Base-by-base conservation (phyloP, 495 filamentous ascomycete species). In the Pseudotulostoma volvatum region DNA sequence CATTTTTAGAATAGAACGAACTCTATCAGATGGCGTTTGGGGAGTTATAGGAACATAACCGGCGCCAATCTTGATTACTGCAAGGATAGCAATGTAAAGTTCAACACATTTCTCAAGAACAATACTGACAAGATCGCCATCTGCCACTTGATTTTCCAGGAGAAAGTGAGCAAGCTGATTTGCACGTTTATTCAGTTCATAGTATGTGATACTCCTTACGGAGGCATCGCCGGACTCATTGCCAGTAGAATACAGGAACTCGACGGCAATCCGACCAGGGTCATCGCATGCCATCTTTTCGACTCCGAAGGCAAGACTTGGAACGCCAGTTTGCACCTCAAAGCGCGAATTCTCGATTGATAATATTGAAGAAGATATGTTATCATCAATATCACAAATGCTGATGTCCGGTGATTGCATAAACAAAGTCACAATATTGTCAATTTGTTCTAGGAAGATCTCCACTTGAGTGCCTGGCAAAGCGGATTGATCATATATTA, bases 1-100 rank as follows among this genome's bases (percentile, higher is more conserved):
- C 33, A 72, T 64, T 9, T 55, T 28, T 5, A 86, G 42, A 33
- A 84, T 76, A 5, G 57, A 50, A 11, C 56, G 44, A 9, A 77
- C 57, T 28, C 76, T 61, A 18, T 72, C 57, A 0, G 41, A 17
- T 2, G 83, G 79, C 0, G 73, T 75, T n/a, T 62, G 69, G 8
- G 79, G 73, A 1, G 75, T 63, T 9, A 90, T 56, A 0, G 81
- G 79, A 33, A 88, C 53, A 52, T 88, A 84, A 20, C 76, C 83
- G 38, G 74, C 76, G 7, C 81, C 81, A 9, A 70, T 56, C 42
- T 88, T 86, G 2, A 81, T 48, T 13, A 79, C 67, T 0, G 76
- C 84, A 16, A 92, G 60, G 17, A 88, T 77, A 0, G 74, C 64
- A 16, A 74, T 60, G 50, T 87, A 88, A 0, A 83, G 56, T 4